phyloP scores from a whole-genome alignment of 768 basidiomycete species.

The Lactarius psammicola region DNA sequence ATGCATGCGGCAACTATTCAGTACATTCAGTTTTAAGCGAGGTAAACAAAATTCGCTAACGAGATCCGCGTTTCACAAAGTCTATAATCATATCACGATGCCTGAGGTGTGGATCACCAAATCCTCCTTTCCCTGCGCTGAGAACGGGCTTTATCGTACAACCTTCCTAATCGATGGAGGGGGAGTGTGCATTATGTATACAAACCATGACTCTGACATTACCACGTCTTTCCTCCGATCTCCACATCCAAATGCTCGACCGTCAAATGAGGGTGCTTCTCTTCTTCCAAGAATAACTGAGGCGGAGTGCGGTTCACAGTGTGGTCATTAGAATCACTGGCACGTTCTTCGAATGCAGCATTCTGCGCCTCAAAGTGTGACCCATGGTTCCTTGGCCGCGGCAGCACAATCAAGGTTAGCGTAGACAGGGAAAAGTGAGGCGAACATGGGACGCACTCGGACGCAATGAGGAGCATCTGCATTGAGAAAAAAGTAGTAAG shows the following conservation, averaged over 20 bases:
- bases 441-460: constrained; percentile 52
- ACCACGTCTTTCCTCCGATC: background rate
- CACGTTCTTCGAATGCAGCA: constrained; percentile 72
- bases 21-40: too few relatives aligned
- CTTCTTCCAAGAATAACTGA: background rate
- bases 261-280: background rate
- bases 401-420: background rate
- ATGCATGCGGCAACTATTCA: background rate
- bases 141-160: background rate
- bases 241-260: background rate
- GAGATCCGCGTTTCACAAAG: background rate
- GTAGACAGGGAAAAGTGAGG: background rate
- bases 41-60: too few relatives aligned
- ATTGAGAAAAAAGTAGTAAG: constrained; percentile 75
- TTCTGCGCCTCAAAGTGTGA: constrained; percentile 79
- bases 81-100: background rate
- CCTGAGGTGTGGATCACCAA: background rate
- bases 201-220: background rate
- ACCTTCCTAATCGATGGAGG: background rate
- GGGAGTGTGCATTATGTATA: too few relatives aligned
- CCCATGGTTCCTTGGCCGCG: constrained; percentile 33
- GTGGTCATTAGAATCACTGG: too few relatives aligned
- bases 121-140: background rate
- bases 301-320: too few relatives aligned
- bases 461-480: constrained; percentile 70